A percentile compares a stretch with the other conserved stretches of the same genome.
Evolutionary conservation across 306 rosid species (phyloP).

Genomic region (Glycine soja): DNA sequence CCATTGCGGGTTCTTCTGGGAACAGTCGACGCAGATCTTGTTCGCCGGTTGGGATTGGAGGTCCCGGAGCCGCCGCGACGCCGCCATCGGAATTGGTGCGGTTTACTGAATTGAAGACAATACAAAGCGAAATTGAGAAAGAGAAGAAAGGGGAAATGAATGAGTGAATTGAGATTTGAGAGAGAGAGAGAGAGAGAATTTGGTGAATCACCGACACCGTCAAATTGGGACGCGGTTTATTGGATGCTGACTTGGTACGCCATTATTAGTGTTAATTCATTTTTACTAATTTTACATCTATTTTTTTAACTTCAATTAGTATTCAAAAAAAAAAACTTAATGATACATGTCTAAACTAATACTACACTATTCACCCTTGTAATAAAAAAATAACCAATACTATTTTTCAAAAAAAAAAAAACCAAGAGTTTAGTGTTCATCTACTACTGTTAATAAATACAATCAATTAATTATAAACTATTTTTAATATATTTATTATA

Average conservation of each 20-base stretch:
- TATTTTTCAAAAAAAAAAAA: too few species aligned
- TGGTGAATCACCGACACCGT: constrained; percentile 34
- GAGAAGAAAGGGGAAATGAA: background rate
- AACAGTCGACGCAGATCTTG: constrained; percentile 91
- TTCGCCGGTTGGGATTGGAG: constrained; percentile 82
- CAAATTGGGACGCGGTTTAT: background rate
- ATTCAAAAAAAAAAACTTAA: too few species aligned
- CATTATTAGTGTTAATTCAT: background rate
- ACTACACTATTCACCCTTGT: too few species aligned
- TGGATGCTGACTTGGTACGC: constrained; percentile 15
- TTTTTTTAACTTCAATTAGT: too few species aligned
- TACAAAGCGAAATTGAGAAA: background rate
- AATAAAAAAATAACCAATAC: too few species aligned
- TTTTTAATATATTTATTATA: too few species aligned
- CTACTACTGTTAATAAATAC: too few species aligned
- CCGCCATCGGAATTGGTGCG: constrained; percentile 66
- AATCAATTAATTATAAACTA: too few species aligned
- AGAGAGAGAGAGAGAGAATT: background rate
- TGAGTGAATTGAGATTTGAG: background rate
- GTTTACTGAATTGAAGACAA: constrained; percentile 9
- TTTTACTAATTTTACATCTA: background rate
- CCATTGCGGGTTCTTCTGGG: constrained; percentile 98
- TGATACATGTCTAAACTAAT: too few species aligned
- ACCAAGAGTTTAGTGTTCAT: too few species aligned
- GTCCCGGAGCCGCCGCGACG: constrained; percentile 90